These are phyloP conservation scores for Penicillium sp. DNA, from an alignment of 2,329 filamentous ascomycete species.

Conservation along the genomic window DNA sequence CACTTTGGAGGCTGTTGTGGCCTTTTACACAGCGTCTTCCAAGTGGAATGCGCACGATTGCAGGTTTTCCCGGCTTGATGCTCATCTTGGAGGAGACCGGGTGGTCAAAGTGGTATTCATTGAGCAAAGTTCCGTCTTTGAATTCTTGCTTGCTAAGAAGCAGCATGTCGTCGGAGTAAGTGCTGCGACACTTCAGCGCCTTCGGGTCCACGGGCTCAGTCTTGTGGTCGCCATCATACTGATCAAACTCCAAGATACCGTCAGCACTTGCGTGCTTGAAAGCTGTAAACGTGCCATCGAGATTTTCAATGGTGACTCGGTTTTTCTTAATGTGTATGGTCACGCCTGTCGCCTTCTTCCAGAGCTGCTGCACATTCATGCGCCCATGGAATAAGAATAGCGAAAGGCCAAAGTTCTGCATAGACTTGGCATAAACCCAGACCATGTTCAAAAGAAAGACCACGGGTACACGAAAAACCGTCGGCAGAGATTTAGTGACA, in stretches of 20 bases:
- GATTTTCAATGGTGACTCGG: constrained; percentile 48
- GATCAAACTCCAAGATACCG: constrained; percentile 44
- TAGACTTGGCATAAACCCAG: constrained; percentile 49
- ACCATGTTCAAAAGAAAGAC: constrained; percentile 47
- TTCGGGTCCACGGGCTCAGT: constrained; percentile 47
- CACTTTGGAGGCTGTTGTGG: constrained; percentile 46
- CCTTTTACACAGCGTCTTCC: constrained; percentile 51
- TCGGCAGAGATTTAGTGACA: constrained; percentile 39
- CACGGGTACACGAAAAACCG: constrained; percentile 36
- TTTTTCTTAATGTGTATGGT: constrained; percentile 50
- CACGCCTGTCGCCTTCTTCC: constrained; percentile 52
- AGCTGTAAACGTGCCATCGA: constrained; percentile 51
- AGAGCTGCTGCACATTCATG: constrained; percentile 48
- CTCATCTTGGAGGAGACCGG: constrained; percentile 25
- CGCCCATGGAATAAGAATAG: constrained; percentile 53
- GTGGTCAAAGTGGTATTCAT: constrained; percentile 54
- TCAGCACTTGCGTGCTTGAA: constrained; percentile 46
- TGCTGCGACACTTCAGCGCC: constrained; percentile 47
- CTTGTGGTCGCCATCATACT: constrained; percentile 42
- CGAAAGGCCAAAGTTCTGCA: constrained; percentile 47
- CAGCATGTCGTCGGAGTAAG: constrained; percentile 50
- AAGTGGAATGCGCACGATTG: constrained; percentile 42
- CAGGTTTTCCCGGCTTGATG: constrained; percentile 26
- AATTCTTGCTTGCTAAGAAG: constrained; percentile 49
- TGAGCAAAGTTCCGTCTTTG: constrained; percentile 42